Conservation (phyloP, 805 yeast species). For the Ogataea trehaloabstinens region DNA sequence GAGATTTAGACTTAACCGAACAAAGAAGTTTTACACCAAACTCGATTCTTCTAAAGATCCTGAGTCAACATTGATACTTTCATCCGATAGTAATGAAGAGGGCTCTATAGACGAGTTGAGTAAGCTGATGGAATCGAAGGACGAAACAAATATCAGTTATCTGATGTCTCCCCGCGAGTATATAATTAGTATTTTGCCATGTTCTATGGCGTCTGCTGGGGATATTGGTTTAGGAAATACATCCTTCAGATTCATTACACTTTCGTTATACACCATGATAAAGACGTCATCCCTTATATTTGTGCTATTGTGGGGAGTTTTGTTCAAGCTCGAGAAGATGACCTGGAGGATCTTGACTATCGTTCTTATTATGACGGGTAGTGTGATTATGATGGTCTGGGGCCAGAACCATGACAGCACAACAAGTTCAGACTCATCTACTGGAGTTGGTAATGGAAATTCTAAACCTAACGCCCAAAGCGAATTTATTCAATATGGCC, state of each 20-base stretch:
- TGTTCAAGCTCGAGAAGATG: conserved; percentile 75
- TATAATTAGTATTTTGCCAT: conserved; percentile 64
- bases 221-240: conserved; percentile 93
- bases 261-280: conserved; percentile 88
- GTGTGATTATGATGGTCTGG: conserved; percentile 86
- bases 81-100: conserved; percentile 8
- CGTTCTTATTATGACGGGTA: conserved; percentile 74
- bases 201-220: conserved; percentile 84
- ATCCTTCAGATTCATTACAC: conserved; percentile 72
- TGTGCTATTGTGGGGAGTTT: conserved; percentile 82
- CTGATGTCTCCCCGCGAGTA: conserved; percentile 39
- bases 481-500: conserved; percentile 18
- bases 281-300: conserved; percentile 86
- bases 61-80: conserved; percentile 1
- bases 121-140: conserved; percentile 8
- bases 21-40: conserved; percentile 3
- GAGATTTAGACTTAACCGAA: conserved; percentile 40
- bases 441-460: not conserved
- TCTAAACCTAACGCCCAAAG: conserved; percentile 1
- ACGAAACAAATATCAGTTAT: conserved; percentile 14
- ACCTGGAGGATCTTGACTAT: conserved; percentile 66
- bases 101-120: conserved; percentile 4
- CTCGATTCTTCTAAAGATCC: conserved; percentile 20
- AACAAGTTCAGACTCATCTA: not conserved
- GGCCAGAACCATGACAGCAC: conserved; percentile 35